A percentile compares a stretch with the other conserved stretches of the same genome.
Conservation (phyloP, 192 early-diverging fungal species). For the Coemansia sp. region DNA sequence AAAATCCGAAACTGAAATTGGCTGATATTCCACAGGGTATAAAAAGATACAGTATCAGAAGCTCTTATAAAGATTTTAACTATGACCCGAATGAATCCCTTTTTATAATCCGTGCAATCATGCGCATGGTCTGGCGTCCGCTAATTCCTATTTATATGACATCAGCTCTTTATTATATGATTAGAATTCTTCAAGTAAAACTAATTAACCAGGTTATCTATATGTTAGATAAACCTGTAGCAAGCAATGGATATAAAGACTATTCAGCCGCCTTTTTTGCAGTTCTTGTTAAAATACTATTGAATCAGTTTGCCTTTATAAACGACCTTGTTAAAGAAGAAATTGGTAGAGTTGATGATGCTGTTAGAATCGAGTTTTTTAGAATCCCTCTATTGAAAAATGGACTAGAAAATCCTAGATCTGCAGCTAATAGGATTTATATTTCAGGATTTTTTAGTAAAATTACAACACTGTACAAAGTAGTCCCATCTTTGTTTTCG, state of each 20-base stretch:
- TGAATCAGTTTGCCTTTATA: not conserved
- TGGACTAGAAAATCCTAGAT: slow-evolving; percentile 12
- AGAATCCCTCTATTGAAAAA: slow-evolving; percentile 21
- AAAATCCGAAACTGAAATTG: slow-evolving; percentile 9
- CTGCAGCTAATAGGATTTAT: not conserved
- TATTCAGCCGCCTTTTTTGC: slow-evolving; percentile 3
- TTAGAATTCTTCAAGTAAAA: slow-evolving; percentile 1
- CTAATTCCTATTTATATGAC: slow-evolving; percentile 27
- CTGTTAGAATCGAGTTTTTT: slow-evolving; percentile 29
- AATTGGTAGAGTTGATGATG: not conserved
- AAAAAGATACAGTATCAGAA: not conserved
- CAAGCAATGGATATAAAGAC: slow-evolving; percentile 22
- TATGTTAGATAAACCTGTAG: slow-evolving; percentile 13
- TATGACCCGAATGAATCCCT: slow-evolving; percentile 33
- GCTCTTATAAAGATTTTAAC: slow-evolving; percentile 11
- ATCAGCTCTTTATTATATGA: slow-evolving; percentile 9
- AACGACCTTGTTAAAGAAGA: not conserved
- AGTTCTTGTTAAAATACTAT: not conserved
- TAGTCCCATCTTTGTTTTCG: not conserved
- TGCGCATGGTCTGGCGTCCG: slow-evolving; percentile 30
- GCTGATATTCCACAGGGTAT: slow-evolving; percentile 22
- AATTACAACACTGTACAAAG: not conserved
- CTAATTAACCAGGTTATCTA: slow-evolving; percentile 17
- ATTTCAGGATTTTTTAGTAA: not conserved
- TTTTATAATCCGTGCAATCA: slow-evolving; percentile 38